Percentiles rank a stretch among this genome's conserved stretches.
These are phyloP conservation scores for Chloris gayana DNA, from an alignment of 176 grass and related monocot genomes.

Conservation along the genomic window DNA sequence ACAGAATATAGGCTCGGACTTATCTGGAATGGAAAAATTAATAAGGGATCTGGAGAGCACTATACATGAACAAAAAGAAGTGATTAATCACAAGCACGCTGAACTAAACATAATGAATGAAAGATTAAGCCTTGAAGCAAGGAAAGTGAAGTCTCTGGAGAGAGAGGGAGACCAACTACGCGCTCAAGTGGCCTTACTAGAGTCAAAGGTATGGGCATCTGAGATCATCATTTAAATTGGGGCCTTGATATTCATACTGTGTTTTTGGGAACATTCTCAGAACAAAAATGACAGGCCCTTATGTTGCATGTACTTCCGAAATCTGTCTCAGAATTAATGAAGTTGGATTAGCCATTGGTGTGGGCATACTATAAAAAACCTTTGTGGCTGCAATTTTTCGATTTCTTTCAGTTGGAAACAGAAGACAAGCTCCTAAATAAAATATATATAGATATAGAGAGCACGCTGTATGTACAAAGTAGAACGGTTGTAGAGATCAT, in stretches of 20 bases:
- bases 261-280: not conserved
- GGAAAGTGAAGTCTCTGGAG: conserved; percentile 87
- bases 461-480: not conserved
- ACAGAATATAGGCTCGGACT: conserved; percentile 65
- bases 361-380: not conserved
- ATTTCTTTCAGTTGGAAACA: not conserved
- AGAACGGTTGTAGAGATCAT: not conserved
- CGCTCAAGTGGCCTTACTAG: conserved; percentile 80
- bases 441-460: not conserved
- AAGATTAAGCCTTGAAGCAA: conserved; percentile 77
- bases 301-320: not conserved
- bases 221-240: conserved; percentile 15
- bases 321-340: not conserved
- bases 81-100: conserved; percentile 65
- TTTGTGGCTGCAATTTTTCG: not conserved
- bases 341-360: not conserved
- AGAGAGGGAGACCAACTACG: conserved; percentile 87
- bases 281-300: not conserved
- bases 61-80: conserved; percentile 67
- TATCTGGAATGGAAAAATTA: conserved; percentile 64
- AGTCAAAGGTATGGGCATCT: conserved; percentile 74
- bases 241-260: not conserved
- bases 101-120: conserved; percentile 80
- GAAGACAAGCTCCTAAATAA: not conserved
- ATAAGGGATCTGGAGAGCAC: conserved; percentile 73